phyloP scores from a whole-genome alignment of 23 red algal genomes.

The Chondrus crispus region DNA sequence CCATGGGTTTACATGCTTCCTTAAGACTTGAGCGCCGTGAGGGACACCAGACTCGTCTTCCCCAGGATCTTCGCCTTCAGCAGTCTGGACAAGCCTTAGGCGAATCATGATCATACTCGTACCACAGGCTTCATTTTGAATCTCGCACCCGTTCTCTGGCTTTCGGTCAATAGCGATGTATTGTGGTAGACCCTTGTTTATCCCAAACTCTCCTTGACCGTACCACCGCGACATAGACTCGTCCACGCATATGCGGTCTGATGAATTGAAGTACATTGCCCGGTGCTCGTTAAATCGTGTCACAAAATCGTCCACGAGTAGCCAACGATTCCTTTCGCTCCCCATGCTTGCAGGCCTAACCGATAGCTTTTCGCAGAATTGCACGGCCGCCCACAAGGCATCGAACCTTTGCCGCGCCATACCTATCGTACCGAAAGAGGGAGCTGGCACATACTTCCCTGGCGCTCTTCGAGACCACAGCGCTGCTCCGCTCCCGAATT shows the following conservation, averaged over 20 bases:
- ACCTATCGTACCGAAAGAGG: too few relatives aligned
- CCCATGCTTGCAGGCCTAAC: too few relatives aligned
- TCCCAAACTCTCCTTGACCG: not conserved
- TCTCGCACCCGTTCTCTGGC: conserved; percentile 33
- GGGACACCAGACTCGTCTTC: not conserved
- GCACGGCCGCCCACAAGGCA: too few relatives aligned
- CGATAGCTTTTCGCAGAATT: too few relatives aligned
- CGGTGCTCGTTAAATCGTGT: conserved; percentile 1
- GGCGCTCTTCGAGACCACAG: too few relatives aligned
- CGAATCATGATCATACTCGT: not conserved
- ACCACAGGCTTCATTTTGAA: conserved; percentile 2
- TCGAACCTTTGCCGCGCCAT: too few relatives aligned
- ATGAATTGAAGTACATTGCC: not conserved
- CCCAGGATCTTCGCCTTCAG: not conserved
- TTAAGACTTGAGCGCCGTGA: not conserved
- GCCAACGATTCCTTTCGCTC: too few relatives aligned
- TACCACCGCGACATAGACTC: conserved; percentile 23
- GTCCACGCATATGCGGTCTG: not conserved
- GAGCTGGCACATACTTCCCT: too few relatives aligned
- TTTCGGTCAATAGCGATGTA: conserved; percentile 9
- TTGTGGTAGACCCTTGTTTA: not conserved
- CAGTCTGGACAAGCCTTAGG: not conserved
- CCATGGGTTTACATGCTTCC: not conserved
- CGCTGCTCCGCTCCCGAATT: too few relatives aligned
- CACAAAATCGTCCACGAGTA: too few relatives aligned